Conservation (phyloP, 352 stramenopile genomes). For the Globisporangium acanthophoron region DNA sequence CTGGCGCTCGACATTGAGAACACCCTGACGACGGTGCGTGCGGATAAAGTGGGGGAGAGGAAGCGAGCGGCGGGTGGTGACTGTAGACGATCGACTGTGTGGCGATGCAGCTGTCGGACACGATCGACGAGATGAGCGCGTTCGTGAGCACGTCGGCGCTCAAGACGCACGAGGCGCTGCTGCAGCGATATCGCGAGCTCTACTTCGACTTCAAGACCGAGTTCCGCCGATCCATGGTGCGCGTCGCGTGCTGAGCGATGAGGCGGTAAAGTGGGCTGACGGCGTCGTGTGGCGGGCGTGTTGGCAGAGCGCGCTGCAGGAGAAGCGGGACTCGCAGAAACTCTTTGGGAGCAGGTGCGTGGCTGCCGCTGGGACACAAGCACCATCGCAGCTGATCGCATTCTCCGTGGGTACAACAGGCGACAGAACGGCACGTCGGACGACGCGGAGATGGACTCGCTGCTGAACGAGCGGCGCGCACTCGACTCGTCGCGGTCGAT, state of each 20-base stretch:
- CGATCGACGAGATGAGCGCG: slow-evolving; percentile 84
- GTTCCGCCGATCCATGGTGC: slow-evolving; percentile 88
- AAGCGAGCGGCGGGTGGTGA: not conserved
- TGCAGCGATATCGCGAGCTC: slow-evolving; percentile 95
- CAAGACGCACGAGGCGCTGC: slow-evolving; percentile 82
- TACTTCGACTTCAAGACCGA: slow-evolving; percentile 95
- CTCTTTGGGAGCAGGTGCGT: slow-evolving; percentile 74
- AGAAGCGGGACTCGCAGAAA: slow-evolving; percentile 78
- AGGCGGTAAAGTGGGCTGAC: not conserved
- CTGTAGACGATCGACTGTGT: not conserved
- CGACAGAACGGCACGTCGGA: slow-evolving; percentile 36
- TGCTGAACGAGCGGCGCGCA: slow-evolving; percentile 74
- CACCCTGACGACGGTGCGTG: slow-evolving; percentile 42
- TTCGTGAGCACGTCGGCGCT: slow-evolving; percentile 59
- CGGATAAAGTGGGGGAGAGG: not conserved
- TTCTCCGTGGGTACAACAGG: slow-evolving; percentile 14
- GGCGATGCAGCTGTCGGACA: slow-evolving; percentile 57
- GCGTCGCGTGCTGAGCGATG: not conserved
- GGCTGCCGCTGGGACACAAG: not conserved
- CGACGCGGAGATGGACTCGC: slow-evolving; percentile 68
- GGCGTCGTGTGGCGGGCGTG: not conserved
- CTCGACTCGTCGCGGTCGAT: slow-evolving; percentile 80
- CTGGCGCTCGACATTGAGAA: slow-evolving; percentile 79
- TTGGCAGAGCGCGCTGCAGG: slow-evolving; percentile 58
- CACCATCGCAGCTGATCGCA: not conserved